Conservation (phyloP, 129 eudicot species). For the Chrysanthemum makinoi region DNA sequence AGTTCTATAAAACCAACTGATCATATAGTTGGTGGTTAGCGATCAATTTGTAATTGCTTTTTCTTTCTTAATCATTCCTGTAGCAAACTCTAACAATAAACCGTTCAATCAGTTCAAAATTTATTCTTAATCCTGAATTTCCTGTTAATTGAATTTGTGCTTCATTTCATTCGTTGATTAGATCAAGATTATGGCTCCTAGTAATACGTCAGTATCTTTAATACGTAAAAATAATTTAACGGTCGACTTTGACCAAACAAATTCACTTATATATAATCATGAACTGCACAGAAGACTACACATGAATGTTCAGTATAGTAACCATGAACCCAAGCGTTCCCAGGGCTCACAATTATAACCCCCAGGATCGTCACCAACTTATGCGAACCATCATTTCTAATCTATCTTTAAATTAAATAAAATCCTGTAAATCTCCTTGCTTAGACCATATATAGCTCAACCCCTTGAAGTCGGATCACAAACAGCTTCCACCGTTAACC, state of each 20-base stretch:
- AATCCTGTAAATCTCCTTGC: conserved; percentile 4
- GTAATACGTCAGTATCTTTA: too few species aligned
- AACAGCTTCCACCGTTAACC: conserved; percentile 82
- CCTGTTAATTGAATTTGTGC: too few species aligned
- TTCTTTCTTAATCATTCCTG: too few species aligned
- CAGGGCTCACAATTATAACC: conserved; percentile 7
- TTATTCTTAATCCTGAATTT: too few species aligned
- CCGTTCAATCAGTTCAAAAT: too few species aligned
- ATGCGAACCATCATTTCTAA: conserved; percentile 22
- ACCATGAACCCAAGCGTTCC: conserved; percentile 2
- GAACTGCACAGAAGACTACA: conserved; percentile 14
- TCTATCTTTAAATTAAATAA: conserved; percentile 14
- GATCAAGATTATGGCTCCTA: not conserved
- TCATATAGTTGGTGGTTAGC: too few species aligned
- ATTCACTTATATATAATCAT: conserved; percentile 24
- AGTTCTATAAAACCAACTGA: too few species aligned
- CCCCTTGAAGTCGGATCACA: conserved; percentile 51
- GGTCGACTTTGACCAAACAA: conserved; percentile 15
- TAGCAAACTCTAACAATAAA: too few species aligned
- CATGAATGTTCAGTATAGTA: conserved; percentile 21
- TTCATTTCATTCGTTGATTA: too few species aligned
- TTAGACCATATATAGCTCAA: conserved; percentile 15
- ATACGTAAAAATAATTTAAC: not conserved
- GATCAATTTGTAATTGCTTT: too few species aligned
- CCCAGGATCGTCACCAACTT: conserved; percentile 7